A percentile compares a stretch with the other conserved stretches of the same genome.
These are phyloP conservation scores for Candida labiduridarum DNA, from an alignment of 1,139 yeast species.

Conservation along the genomic window DNA sequence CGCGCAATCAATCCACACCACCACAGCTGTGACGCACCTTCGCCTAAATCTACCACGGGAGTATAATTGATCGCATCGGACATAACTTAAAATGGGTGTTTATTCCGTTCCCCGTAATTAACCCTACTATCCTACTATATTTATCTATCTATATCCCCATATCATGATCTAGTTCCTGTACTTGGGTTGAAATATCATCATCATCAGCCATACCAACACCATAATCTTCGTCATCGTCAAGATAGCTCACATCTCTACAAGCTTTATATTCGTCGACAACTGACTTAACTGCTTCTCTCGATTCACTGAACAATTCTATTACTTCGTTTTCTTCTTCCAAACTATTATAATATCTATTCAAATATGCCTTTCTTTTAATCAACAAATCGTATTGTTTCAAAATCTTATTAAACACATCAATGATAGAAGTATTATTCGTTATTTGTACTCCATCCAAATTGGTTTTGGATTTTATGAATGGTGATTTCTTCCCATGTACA, in stretches of 20 bases:
- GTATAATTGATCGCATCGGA: not conserved
- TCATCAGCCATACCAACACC: not conserved
- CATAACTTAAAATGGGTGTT: not conserved
- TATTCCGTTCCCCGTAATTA: not conserved
- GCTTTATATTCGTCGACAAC: slow-evolving; percentile 73
- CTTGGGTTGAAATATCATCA: not conserved
- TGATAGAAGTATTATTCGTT: slow-evolving; percentile 75
- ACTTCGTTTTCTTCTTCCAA: slow-evolving; percentile 45
- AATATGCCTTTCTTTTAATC: slow-evolving; percentile 79
- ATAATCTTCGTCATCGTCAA: slow-evolving; percentile 41
- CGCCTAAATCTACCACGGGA: not conserved
- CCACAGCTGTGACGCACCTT: not conserved
- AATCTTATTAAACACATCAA: slow-evolving; percentile 64
- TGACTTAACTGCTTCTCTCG: slow-evolving; percentile 69
- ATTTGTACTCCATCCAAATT: slow-evolving; percentile 75
- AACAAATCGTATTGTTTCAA: slow-evolving; percentile 79
- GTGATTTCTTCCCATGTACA: slow-evolving; percentile 76
- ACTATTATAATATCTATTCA: slow-evolving; percentile 73
- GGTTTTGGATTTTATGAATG: slow-evolving; percentile 39
- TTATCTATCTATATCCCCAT: slow-evolving; percentile 2
- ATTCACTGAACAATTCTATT: slow-evolving; percentile 76
- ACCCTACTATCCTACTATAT: too few species aligned
- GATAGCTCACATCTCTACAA: slow-evolving; percentile 58
- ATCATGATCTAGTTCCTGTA: slow-evolving; percentile 4
- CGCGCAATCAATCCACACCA: too few species aligned